Conservation (phyloP, 192 early-diverging fungal genomes). For the Podochytrium sp. region DNA sequence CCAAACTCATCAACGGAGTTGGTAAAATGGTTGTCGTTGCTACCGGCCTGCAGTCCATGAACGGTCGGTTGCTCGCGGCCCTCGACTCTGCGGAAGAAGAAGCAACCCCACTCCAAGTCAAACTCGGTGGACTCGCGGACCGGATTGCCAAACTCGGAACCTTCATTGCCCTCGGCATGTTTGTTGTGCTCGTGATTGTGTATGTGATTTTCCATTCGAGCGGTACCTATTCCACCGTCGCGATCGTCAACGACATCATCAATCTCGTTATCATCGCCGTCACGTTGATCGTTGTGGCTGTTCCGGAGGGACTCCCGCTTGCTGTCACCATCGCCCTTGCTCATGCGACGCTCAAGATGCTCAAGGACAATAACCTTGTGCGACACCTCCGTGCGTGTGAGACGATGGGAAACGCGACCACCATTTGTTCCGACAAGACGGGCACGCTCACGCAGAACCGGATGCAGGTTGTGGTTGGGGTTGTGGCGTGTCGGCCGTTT, state of each 20-base stretch:
- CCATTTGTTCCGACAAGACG: conserved; percentile 98
- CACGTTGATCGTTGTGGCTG: conserved; percentile 95
- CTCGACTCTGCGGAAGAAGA: conserved; percentile 77
- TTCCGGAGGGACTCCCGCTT: conserved; percentile 96
- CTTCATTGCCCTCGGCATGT: conserved; percentile 83
- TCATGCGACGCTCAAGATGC: conserved; percentile 91
- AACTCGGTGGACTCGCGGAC: conserved; percentile 87
- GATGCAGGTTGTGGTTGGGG: conserved; percentile 95
- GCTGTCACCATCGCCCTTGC: conserved; percentile 96
- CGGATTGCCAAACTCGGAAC: conserved; percentile 92
- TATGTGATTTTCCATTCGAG: conserved; percentile 69
- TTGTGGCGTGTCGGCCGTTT: conserved; percentile 71
- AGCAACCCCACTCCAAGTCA: conserved; percentile 90
- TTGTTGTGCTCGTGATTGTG: conserved; percentile 83
- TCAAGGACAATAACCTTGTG: conserved; percentile 97
- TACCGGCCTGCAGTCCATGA: conserved; percentile 84
- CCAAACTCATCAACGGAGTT: conserved; percentile 88
- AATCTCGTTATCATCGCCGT: conserved; percentile 87
- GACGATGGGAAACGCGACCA: conserved; percentile 98
- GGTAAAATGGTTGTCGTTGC: conserved; percentile 84
- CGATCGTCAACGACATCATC: conserved; percentile 41
- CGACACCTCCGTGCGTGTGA: conserved; percentile 95
- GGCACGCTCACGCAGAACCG: conserved; percentile 97
- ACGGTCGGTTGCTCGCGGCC: conserved; percentile 88
- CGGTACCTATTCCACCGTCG: conserved; percentile 2